These are phyloP conservation scores for Fusarium verticillioides DNA, from an alignment of 2,329 filamentous ascomycete species.

Conservation along the genomic window DNA sequence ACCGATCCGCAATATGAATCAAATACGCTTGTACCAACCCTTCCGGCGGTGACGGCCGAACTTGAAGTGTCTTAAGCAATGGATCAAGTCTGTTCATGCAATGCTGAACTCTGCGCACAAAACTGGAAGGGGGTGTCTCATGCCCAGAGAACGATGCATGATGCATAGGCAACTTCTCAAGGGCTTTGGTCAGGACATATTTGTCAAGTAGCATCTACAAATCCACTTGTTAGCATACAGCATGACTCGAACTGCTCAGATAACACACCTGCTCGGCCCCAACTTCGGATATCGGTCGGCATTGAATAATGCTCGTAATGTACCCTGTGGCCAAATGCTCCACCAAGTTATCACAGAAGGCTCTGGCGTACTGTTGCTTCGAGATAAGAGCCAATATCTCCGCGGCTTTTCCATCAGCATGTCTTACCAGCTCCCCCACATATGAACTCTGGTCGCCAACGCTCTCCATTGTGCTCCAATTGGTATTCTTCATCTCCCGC, in stretches of 20 bases:
- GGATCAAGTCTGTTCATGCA: slow-evolving; percentile 90
- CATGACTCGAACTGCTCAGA: background rate
- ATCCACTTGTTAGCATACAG: slow-evolving; percentile 37
- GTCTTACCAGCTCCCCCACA: slow-evolving; percentile 81
- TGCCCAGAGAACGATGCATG: slow-evolving; percentile 60
- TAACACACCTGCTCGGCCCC: slow-evolving; percentile 84
- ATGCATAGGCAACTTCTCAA: slow-evolving; percentile 76
- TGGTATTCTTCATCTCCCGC: slow-evolving; percentile 97
- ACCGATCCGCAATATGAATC: slow-evolving; percentile 94
- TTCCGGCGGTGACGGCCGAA: slow-evolving; percentile 89
- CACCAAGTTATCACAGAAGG: slow-evolving; percentile 96
- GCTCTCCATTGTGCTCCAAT: slow-evolving; percentile 92
- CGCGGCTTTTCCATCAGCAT: slow-evolving; percentile 75
- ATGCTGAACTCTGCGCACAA: slow-evolving; percentile 85
- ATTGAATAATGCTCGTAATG: slow-evolving; percentile 85
- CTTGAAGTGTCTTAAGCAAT: slow-evolving; percentile 95
- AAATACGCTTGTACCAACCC: slow-evolving; percentile 96
- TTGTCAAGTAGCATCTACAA: slow-evolving; percentile 91
- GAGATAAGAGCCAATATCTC: slow-evolving; percentile 82
- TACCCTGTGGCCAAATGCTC: slow-evolving; percentile 85
- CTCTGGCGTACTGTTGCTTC: slow-evolving; percentile 93
- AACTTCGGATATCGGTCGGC: slow-evolving; percentile 89
- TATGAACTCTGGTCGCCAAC: slow-evolving; percentile 96
- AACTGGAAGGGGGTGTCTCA: slow-evolving; percentile 65
- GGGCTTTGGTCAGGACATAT: slow-evolving; percentile 85